Base-by-base conservation (phyloP, 805 yeast genomes). In the Lachancea dasiensis region DNA sequence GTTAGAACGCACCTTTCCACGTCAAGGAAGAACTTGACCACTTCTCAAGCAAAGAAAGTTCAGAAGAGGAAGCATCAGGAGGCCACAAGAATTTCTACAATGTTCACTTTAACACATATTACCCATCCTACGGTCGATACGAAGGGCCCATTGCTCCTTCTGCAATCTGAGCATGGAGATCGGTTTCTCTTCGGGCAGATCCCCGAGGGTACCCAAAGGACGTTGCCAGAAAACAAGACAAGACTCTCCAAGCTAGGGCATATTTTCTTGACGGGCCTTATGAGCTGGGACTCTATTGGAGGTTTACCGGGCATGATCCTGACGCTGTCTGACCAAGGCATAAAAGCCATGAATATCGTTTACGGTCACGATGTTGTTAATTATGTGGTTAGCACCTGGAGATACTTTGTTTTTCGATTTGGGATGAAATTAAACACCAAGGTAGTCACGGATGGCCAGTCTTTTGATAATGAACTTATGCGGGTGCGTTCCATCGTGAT, bases 291-390 rank as follows among this genome's bases (percentile, higher is more conserved):
- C 5, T 70, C 80, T n/a, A 63, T 86, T 2, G 86, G 95, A n/a
- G 98, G 98, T 0, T 60, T 90, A 5, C 97, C 97, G 0, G 98
- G 98, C 0, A 63, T 86, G 50, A 74, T 90, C 34, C 63, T 90
- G 35, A 86, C 97, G 0, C 68, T 83, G 10, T 78, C 85, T 40
- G 96, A 86, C 49, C 83, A 86, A 49, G 87, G 86, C 2, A 68
- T 72, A 44, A 70, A 72, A 33, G 67, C 67, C 5, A 55, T 84
- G 26, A 69, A 69, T n/a, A 62, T 86, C 0, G 70, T 62, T 49
- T 73, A 77, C 34, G 74, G 79, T n/a, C 65, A 61, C 31, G 54
- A 64, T 2, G 52, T 75, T 20, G 39, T 73, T 15, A 67, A 71
- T 39, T 80, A 76, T 54, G 67, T 83, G 31, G 72, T 85, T 3